Conservation (phyloP, 1,284 basidiomycete species). For the Ustilago bromivora region DNA sequence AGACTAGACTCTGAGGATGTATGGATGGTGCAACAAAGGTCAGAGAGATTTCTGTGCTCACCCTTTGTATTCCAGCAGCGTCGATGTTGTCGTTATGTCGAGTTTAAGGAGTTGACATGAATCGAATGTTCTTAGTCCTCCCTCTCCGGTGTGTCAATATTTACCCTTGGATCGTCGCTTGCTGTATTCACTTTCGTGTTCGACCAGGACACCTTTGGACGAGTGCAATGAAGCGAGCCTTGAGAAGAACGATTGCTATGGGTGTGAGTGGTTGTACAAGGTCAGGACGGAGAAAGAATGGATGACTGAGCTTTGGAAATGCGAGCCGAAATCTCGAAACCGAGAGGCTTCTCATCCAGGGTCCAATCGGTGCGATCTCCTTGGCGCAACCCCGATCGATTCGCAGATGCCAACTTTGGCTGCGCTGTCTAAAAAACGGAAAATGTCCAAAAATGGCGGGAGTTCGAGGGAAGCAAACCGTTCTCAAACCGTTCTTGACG, state of each 20-base stretch:
- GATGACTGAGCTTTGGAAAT: neutral
- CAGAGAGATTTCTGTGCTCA: conserved; percentile 28
- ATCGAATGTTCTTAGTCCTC: neutral
- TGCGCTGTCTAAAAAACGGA: conserved; percentile 2
- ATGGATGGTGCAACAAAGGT: conserved; percentile 1
- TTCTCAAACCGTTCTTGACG: too few species aligned
- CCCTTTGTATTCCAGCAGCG: conserved; percentile 18
- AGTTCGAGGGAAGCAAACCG: too few species aligned
- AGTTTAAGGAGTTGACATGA: neutral
- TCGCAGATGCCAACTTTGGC: neutral
- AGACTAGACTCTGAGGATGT: conserved; percentile 12
- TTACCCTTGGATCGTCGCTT: too few species aligned
- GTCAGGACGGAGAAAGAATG: neutral
- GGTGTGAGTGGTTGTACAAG: neutral
- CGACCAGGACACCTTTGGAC: too few species aligned
- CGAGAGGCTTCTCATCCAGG: neutral
- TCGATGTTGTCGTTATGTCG: neutral
- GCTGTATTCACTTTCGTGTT: too few species aligned
- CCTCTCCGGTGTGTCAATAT: neutral
- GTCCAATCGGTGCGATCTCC: neutral
- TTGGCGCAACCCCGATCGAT: conserved; percentile 6
- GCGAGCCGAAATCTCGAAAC: neutral
- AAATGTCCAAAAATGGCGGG: conserved; percentile 8
- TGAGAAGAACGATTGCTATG: neutral
- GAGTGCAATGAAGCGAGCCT: too few species aligned